phyloP scores from a whole-genome alignment of 1,139 yeast genomes.

The Scheffersomyces insectosa region DNA sequence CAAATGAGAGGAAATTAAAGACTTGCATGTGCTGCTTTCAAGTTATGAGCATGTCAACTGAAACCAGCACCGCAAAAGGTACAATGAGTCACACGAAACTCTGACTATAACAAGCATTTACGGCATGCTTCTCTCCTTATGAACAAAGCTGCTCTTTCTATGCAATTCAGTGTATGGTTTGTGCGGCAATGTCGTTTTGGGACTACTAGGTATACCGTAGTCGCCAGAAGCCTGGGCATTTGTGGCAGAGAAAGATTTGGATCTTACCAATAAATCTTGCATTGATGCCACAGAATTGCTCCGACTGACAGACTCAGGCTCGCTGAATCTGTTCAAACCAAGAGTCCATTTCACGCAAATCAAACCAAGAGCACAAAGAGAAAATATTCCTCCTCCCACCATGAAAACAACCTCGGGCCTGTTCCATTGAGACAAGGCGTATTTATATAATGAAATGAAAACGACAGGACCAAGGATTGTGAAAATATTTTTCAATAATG shows the following conservation, averaged over 20 bases:
- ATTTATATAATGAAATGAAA: conserved; percentile 39
- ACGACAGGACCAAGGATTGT: conserved; percentile 40
- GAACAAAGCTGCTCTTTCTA: conserved; percentile 10
- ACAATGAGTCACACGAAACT: too few relatives aligned
- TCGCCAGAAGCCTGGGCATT: background rate
- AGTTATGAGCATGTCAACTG: too few relatives aligned
- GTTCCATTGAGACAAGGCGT: conserved; percentile 7
- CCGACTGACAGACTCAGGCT: conserved; percentile 5
- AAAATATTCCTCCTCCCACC: conserved; percentile 3
- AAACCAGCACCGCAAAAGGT: too few relatives aligned
- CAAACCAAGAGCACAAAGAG: conserved; percentile 2
- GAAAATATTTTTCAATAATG: conserved; percentile 42
- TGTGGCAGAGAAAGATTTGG: background rate
- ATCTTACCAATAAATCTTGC: conserved; percentile 1
- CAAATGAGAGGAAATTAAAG: too few relatives aligned
- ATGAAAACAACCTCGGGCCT: conserved; percentile 10
- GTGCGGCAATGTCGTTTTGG: background rate
- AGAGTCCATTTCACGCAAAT: conserved; percentile 4
- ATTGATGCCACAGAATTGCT: conserved; percentile 6
- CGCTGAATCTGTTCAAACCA: conserved; percentile 6
- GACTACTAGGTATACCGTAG: background rate
- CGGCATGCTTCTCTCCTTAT: conserved; percentile 1
- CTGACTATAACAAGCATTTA: too few relatives aligned
- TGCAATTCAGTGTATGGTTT: conserved; percentile 6
- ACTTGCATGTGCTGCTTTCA: too few relatives aligned